These are phyloP conservation scores for Rhodamnia argentea DNA, from an alignment of 345 rosid species.

Conservation along the genomic window DNA sequence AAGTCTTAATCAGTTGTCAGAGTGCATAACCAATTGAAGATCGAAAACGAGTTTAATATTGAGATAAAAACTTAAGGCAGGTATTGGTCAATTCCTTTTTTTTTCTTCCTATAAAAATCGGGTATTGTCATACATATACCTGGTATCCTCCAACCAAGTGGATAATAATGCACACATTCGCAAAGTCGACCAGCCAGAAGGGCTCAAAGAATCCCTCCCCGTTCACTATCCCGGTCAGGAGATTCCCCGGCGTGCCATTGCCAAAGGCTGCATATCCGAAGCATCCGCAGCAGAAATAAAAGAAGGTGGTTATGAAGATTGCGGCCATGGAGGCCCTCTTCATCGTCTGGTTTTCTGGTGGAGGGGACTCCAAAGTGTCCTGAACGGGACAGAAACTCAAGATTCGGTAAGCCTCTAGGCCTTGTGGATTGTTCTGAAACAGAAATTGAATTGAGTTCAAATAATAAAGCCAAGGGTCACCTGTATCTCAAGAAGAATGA, in stretches of 20 bases:
- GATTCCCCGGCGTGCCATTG: constrained; percentile 35
- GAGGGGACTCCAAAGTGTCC: constrained; percentile 36
- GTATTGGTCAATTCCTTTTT: neutral
- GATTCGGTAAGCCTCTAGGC: neutral
- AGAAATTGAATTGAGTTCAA: neutral
- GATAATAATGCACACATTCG: constrained; percentile 32
- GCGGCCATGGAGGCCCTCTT: constrained; percentile 29
- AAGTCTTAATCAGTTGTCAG: neutral
- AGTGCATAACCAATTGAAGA: neutral
- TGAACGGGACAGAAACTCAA: constrained; percentile 2
- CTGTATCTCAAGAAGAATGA: constrained; percentile 34
- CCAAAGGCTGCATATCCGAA: constrained; percentile 57
- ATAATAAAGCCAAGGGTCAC: neutral
- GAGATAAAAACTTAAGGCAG: neutral
- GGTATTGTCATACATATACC: constrained; percentile 7
- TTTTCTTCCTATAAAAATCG: no score
- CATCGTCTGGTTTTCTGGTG: constrained; percentile 34
- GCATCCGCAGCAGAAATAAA: constrained; percentile 36
- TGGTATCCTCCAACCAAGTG: constrained; percentile 48
- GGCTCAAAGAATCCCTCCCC: constrained; percentile 45
- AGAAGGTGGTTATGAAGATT: constrained; percentile 16
- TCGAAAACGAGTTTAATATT: neutral
- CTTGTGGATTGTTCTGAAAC: neutral
- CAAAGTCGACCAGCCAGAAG: constrained; percentile 43
- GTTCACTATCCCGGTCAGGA: constrained; percentile 44